A percentile compares a stretch with the other conserved stretches of the same genome.
Conservation (phyloP, 129 eudicot genomes). For the Centella asiatica region DNA sequence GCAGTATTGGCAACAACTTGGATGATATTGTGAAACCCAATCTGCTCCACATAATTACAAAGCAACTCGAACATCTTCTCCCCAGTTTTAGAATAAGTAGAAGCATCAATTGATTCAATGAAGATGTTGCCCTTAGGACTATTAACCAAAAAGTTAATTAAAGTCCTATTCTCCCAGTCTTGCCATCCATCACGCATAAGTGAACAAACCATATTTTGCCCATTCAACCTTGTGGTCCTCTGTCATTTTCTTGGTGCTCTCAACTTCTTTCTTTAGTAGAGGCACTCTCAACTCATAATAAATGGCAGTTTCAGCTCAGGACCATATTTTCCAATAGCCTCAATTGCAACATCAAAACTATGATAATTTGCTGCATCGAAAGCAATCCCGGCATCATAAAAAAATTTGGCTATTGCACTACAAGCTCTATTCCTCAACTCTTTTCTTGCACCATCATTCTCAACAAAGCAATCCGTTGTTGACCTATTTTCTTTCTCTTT, state of each 20-base stretch:
- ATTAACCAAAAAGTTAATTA: constrained; percentile 15
- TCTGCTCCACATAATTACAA: not conserved
- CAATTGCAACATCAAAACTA: not conserved
- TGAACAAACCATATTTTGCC: constrained; percentile 6
- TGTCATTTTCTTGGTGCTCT: not conserved
- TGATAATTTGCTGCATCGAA: not conserved
- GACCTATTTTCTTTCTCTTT: not conserved
- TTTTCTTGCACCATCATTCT: not conserved
- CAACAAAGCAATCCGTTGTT: not conserved
- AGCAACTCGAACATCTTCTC: not conserved
- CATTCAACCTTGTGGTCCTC: constrained; percentile 1
- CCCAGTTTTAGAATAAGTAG: not conserved
- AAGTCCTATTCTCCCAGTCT: not conserved
- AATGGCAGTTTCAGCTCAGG: constrained; percentile 1
- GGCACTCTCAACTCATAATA: constrained; percentile 14
- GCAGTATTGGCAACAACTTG: not conserved
- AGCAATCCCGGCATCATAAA: not conserved
- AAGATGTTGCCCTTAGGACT: not conserved
- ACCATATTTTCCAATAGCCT: not conserved
- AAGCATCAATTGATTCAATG: not conserved
- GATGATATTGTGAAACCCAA: not conserved
- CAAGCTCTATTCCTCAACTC: not conserved
- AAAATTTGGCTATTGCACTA: not conserved
- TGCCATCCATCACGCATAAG: constrained; percentile 18
- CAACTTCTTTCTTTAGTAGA: constrained; percentile 6